These are phyloP conservation scores for Penicillium salamii DNA, from an alignment of 495 filamentous ascomycete genomes.

Conservation along the genomic window DNA sequence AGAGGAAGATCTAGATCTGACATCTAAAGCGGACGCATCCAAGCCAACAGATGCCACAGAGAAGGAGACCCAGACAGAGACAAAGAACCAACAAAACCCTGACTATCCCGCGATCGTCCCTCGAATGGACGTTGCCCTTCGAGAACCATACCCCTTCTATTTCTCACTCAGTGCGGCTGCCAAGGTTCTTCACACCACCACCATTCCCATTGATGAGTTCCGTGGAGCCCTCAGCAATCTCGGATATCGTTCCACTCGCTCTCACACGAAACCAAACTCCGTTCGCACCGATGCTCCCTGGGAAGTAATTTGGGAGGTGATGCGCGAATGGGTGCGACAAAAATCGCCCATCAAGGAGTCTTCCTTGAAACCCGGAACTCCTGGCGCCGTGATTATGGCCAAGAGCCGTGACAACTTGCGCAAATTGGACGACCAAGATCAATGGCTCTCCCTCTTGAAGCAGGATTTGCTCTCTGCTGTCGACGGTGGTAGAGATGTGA, in stretches of 20 bases:
- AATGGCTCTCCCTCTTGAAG: constrained; percentile 31
- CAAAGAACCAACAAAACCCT: constrained; percentile 3
- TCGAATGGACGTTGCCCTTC: constrained; percentile 48
- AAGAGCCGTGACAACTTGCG: constrained; percentile 32
- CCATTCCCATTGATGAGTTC: constrained; percentile 67
- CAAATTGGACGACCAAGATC: constrained; percentile 15
- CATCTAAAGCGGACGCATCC: constrained; percentile 3
- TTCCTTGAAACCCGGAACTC: constrained; percentile 61
- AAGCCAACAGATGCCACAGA: neutral
- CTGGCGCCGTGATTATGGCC: constrained; percentile 65
- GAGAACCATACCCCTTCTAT: constrained; percentile 80
- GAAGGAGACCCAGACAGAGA: neutral
- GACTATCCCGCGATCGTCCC: constrained; percentile 35
- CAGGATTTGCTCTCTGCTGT: constrained; percentile 32
- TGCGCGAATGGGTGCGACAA: constrained; percentile 85
- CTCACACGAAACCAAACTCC: constrained; percentile 82
- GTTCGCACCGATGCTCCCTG: constrained; percentile 90
- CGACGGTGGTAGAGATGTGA: constrained; percentile 33
- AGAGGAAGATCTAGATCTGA: constrained; percentile 60
- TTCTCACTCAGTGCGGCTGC: constrained; percentile 70
- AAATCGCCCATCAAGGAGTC: constrained; percentile 68
- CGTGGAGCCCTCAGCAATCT: constrained; percentile 75
- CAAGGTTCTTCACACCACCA: constrained; percentile 71
- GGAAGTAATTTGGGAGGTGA: constrained; percentile 86
- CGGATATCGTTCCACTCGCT: constrained; percentile 78